Percentiles rank a stretch among this genome's conserved stretches.
These are phyloP conservation scores for Starmera pachycereana DNA, from an alignment of 805 yeast species.

Conservation along the genomic window DNA sequence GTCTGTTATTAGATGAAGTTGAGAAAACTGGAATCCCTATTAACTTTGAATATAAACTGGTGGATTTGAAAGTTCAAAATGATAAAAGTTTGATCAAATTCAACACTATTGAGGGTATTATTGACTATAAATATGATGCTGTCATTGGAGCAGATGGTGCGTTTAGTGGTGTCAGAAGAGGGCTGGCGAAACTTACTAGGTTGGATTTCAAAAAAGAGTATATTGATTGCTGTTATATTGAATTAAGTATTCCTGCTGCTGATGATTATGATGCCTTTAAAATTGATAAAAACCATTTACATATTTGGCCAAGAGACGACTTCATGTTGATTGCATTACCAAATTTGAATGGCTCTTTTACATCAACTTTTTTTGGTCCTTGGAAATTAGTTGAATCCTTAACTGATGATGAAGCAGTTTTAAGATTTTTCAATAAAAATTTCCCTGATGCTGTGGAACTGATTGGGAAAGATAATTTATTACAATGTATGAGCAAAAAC, in stretches of 20 bases:
- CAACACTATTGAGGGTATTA: constrained; percentile 10
- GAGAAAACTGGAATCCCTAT: constrained; percentile 37
- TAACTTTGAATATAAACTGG: constrained; percentile 48
- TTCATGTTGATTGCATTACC: constrained; percentile 88
- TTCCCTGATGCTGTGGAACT: constrained; percentile 69
- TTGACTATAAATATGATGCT: constrained; percentile 33
- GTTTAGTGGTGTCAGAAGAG: constrained; percentile 60
- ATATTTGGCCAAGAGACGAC: constrained; percentile 85
- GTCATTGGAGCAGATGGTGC: constrained; percentile 85
- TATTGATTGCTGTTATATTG: constrained; percentile 77
- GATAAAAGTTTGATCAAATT: constrained; percentile 15
- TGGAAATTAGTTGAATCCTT: constrained; percentile 53
- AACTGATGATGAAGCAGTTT: constrained; percentile 31
- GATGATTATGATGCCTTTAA: constrained; percentile 18
- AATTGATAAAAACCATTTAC: constrained; percentile 66
- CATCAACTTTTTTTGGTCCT: constrained; percentile 83
- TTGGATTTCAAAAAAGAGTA: constrained; percentile 69
- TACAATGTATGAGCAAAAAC: constrained; percentile 39
- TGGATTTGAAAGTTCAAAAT: constrained; percentile 26
- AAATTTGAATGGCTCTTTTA: constrained; percentile 76
- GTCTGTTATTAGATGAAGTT: constrained; percentile 52
- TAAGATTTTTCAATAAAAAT: constrained; percentile 43
- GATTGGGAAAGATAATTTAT: constrained; percentile 50
- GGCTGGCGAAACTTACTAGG: constrained; percentile 53
- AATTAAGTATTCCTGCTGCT: constrained; percentile 62